Evolutionary conservation across 2,329 filamentous ascomycete species (phyloP), one percentile per base, ranked within the genome.

Genomic region (Neofusicoccum laricinum): DNA sequence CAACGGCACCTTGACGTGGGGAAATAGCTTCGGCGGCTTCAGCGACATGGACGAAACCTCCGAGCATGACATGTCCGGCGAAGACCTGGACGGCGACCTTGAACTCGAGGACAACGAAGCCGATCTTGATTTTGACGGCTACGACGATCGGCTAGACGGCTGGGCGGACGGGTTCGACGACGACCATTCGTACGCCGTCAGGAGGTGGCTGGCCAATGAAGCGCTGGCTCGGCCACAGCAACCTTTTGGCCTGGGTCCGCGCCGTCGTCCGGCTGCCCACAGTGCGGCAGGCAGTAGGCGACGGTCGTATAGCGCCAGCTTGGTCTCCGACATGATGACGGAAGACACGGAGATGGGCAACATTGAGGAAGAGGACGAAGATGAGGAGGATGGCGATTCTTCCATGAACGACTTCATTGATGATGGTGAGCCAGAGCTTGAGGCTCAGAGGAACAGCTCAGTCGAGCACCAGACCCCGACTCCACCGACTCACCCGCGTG

Each of bases 21-120:
- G 70, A 15, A 61, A 65, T 32, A 61, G 57, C 41, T 49, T 62
- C 50, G 71, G 75, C 62, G 75, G 76, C 69, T 80, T 79, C 69
- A 82, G 77, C 64, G 80, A 80, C 62, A 78, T 80, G 66, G 77
- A 80, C 63, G 78, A 79, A 17, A 74, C 76, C 65, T 77, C 74
- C 21, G 76, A 79, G 65, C 63, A 61, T 36, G 46, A 61, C n/a
- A 46, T 53, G 46, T 53, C 48, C 8, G 36, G 55, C 41, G 55
- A 59, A 12, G 53, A 12, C 69, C 70, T 49, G 64, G 74, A 73
- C 25, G 75, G 75, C 48, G 74, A 82, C 69, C 71, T 79, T 67
- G 79, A 83, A 46, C 70, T 69, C 34, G 74, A 76, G 66, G 74
- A 79, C 71, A 67, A 65, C 15, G 74, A 66, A 25, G 48, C 46